phyloP scores from a whole-genome alignment of 176 grass and related monocot genomes.

The Carex pumila region DNA sequence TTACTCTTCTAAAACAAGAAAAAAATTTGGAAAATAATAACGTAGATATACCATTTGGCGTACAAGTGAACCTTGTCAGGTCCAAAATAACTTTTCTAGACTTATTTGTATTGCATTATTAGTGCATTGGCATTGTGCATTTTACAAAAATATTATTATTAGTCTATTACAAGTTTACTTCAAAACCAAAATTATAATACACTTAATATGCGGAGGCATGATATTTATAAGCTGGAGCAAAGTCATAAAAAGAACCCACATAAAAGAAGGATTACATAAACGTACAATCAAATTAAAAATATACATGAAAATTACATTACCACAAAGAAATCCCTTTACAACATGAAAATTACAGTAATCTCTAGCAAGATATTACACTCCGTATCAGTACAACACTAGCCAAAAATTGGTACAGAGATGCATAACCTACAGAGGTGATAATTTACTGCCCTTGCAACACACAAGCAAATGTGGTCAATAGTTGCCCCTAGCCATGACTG shows the following conservation, averaged over 20 bases:
- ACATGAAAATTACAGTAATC: conserved; percentile 1
- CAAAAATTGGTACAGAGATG: conserved; percentile 13
- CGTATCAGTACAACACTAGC: not conserved
- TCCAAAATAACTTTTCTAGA: not conserved
- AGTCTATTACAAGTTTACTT: not conserved
- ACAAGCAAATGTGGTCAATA: not conserved
- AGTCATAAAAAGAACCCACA: not conserved
- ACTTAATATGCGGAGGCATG: not conserved
- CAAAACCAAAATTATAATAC: not conserved
- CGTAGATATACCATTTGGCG: too few relatives aligned
- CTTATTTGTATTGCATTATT: not conserved
- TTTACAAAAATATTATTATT: not conserved
- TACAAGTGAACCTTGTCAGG: not conserved
- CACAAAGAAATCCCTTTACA: not conserved
- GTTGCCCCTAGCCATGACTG: not conserved
- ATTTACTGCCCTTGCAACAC: not conserved
- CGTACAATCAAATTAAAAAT: not conserved
- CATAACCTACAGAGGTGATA: not conserved
- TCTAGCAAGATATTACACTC: not conserved
- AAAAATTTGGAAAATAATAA: not conserved
- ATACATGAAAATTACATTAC: not conserved
- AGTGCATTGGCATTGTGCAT: not conserved
- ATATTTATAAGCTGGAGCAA: not conserved
- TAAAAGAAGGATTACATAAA: not conserved
- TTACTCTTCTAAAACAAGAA: not conserved